Base-by-base conservation (phyloP, 768 basidiomycete species). In the Cystobasidium ongulense region DNA sequence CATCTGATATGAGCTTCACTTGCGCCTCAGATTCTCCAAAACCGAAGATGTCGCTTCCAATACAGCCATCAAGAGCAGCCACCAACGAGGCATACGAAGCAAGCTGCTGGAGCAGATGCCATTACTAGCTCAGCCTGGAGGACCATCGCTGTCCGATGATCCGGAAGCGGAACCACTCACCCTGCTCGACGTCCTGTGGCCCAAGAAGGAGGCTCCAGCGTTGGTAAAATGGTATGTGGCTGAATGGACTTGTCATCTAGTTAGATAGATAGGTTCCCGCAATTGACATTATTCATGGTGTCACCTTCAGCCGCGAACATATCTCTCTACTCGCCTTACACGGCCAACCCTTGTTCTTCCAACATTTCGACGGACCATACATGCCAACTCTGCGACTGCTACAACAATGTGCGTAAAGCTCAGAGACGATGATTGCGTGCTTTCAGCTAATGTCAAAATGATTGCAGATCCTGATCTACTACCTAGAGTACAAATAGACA, bases 121-220 rank as follows among this genome's bases (percentile, higher is more conserved):
- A 1, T 78, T 81, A 70, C 80, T 85, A 15, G 75, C 53, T 23
- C 63, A 78, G 39, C 78, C 76, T 4, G 79, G 72, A 15, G 77
- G 57, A 1, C 68, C 68, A 27, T 23, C 31, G 7, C 74, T 27
- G 0, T 72, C 29, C 1, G 78, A 72, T 21, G 78, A 77, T 31
- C 78, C 75, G 1, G 76, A 75, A 10, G 76, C 46, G 8, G 78
- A 74, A 15, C 76, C 88, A 75, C 85, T 87, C 50, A 91, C 90
- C 76, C 87, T 88, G 1, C 83, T 98, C 35, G 96, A 99, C 80
- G 86, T 86, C 78, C 86, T 99, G 64, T 99, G 96, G 96, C 92
- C 94, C 1, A 99, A 98, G 90, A 99, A 98, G 85, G 95, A 97
- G 84, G 85, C 88, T 1, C 84, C 97, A 59, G 88, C 90, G 3